These are phyloP conservation scores for Vaccinium myrtillus DNA, from an alignment of 148 eudicot species.

Conservation along the genomic window DNA sequence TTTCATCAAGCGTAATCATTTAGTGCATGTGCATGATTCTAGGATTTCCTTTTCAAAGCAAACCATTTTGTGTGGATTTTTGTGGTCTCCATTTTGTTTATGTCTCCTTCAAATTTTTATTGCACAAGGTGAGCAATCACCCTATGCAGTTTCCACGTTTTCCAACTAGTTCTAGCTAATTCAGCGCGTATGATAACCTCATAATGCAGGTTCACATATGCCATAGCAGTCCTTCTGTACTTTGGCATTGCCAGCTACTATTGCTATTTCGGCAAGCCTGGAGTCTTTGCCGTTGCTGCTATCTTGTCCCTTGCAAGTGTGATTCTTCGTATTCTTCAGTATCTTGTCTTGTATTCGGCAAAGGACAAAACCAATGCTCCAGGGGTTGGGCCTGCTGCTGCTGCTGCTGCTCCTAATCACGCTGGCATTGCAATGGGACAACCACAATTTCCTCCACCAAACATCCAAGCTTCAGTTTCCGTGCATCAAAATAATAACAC, in stretches of 20 bases:
- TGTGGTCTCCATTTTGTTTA: no score
- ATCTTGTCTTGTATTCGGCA: no score
- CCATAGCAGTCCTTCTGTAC: conserved; percentile 70
- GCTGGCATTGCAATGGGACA: conserved; percentile 86
- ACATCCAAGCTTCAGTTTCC: conserved; percentile 50
- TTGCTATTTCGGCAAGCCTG: conserved; percentile 54
- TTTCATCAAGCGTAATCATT: no score
- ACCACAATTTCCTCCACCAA: conserved; percentile 40
- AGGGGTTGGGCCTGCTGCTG: conserved; percentile 15
- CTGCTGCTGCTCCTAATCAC: conserved; percentile 38
- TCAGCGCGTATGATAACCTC: neutral
- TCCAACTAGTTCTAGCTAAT: neutral
- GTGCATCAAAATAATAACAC: conserved; percentile 81
- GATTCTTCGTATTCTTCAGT: no score
- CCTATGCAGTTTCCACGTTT: neutral
- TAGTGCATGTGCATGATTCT: no score
- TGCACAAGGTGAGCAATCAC: neutral
- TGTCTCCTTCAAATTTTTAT: neutral
- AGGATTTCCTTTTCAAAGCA: no score
- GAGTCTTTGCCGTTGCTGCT: no score
- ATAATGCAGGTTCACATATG: conserved; percentile 64
- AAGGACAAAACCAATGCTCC: conserved; percentile 20
- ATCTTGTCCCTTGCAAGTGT: no score
- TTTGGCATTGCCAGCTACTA: conserved; percentile 41
- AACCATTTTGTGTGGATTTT: no score